Conservation (phyloP, 2,329 filamentous ascomycete genomes). For the Colletotrichum tanaceti region DNA sequence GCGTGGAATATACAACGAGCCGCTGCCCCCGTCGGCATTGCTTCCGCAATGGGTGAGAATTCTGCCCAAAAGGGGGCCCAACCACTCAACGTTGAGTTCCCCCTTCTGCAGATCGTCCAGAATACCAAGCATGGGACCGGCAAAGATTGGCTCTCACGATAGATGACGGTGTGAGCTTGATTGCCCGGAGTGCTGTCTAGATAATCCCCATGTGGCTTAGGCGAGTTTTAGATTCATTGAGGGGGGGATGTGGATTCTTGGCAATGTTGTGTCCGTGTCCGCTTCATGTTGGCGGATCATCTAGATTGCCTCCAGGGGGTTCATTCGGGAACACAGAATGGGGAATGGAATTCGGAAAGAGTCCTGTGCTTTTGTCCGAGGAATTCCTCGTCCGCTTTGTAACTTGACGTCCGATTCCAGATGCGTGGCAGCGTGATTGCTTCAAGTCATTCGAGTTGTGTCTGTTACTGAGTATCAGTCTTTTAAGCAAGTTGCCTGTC, state of each 20-base stretch:
- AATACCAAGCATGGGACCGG: not conserved
- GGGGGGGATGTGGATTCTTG: slow-evolving; percentile 18
- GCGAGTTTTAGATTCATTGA: slow-evolving; percentile 33
- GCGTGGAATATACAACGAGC: slow-evolving; percentile 7
- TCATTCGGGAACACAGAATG: not conserved
- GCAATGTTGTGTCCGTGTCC: slow-evolving; percentile 18
- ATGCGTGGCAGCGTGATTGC: no score
- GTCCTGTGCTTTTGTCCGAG: no score
- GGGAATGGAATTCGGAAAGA: no score
- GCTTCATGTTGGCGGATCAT: slow-evolving; percentile 20
- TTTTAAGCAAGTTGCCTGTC: no score
- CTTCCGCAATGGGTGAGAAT: slow-evolving; percentile 32
- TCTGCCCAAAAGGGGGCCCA: not conserved
- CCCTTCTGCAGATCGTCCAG: slow-evolving; percentile 6
- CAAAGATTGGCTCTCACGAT: slow-evolving; percentile 5
- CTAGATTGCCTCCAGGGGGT: slow-evolving; percentile 19
- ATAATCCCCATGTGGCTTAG: not conserved
- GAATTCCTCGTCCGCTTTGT: no score
- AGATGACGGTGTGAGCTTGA: slow-evolving; percentile 33
- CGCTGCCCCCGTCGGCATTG: not conserved
- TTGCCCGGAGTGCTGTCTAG: slow-evolving; percentile 10
- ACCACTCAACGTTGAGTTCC: not conserved
- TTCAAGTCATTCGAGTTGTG: no score
- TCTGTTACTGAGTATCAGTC: no score
- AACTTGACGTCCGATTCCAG: no score